Conservation (phyloP, 768 basidiomycete species). For the Lenzites betulinus region DNA sequence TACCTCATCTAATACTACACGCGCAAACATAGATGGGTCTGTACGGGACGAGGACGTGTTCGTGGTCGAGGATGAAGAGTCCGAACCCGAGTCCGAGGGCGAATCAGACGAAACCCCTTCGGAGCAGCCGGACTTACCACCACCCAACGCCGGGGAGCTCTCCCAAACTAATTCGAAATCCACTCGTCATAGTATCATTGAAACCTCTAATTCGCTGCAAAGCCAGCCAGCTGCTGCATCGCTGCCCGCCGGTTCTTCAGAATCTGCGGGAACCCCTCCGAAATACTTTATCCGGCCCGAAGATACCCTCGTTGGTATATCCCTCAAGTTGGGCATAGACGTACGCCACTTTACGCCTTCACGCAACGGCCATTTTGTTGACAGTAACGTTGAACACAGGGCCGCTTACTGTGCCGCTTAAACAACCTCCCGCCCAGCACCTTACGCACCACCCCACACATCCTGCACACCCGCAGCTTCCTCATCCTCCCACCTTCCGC, state of each 20-base stretch:
- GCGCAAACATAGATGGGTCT: constrained; percentile 51
- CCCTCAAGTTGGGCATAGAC: constrained; percentile 60
- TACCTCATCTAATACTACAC: constrained; percentile 19
- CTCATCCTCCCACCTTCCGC: constrained; percentile 53
- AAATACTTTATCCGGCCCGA: constrained; percentile 56
- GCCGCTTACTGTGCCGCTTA: constrained; percentile 59
- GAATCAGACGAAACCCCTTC: neutral
- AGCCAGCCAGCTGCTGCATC: too few relatives aligned
- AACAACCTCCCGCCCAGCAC: constrained; percentile 69
- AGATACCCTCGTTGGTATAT: constrained; percentile 68
- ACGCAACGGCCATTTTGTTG: neutral
- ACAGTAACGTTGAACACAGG: constrained; percentile 40
- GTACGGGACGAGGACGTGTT: constrained; percentile 64
- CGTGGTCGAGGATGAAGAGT: constrained; percentile 62
- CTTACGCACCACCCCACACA: constrained; percentile 68
- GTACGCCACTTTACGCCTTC: constrained; percentile 43
- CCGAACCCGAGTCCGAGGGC: constrained; percentile 28
- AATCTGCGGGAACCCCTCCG: neutral
- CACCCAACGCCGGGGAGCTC: neutral
- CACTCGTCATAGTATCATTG: too few relatives aligned
- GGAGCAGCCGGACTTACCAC: neutral
- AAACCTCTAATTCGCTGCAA: too few relatives aligned
- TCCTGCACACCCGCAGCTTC: constrained; percentile 67
- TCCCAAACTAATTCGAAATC: neutral
- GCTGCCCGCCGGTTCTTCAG: neutral